phyloP scores from a whole-genome alignment of 768 basidiomycete genomes.

The Sistotremastrum suecicum region DNA sequence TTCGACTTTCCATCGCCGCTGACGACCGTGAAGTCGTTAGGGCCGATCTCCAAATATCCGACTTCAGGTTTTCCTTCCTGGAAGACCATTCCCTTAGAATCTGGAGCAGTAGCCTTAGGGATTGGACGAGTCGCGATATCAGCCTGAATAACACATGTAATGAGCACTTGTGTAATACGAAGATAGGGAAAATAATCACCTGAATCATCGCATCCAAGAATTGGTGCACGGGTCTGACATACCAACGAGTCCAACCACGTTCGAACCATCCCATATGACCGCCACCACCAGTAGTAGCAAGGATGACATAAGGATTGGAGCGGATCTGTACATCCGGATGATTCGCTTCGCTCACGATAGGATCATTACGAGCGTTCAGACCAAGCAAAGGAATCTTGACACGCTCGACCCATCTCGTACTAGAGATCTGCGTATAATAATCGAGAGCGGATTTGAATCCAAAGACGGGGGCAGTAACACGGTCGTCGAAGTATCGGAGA shows the following conservation, averaged over 20 bases:
- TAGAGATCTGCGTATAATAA: slow-evolving; percentile 10
- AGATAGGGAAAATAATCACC: slow-evolving; percentile 3
- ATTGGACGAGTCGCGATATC: slow-evolving; percentile 1
- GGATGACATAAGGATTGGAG: slow-evolving; percentile 8
- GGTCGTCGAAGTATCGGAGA: slow-evolving; percentile 7
- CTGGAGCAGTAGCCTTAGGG: background rate
- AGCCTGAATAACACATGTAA: slow-evolving; percentile 3
- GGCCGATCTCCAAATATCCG: slow-evolving; percentile 7
- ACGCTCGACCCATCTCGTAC: slow-evolving; percentile 2
- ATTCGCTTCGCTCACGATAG: slow-evolving; percentile 5
- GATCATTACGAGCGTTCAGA: slow-evolving; percentile 12
- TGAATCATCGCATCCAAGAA: slow-evolving; percentile 11
- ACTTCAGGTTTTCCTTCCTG: slow-evolving; percentile 9
- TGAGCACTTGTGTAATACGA: background rate
- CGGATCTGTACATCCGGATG: slow-evolving; percentile 7
- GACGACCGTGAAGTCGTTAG: slow-evolving; percentile 5
- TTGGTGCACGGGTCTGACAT: slow-evolving; percentile 10
- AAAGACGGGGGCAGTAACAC: slow-evolving; percentile 7
- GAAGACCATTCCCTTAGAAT: slow-evolving; percentile 1
- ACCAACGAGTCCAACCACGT: slow-evolving; percentile 9
- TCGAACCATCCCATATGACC: slow-evolving; percentile 16
- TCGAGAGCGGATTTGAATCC: slow-evolving; percentile 8
- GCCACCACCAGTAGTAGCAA: slow-evolving; percentile 10
- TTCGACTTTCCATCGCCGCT: slow-evolving; percentile 9
- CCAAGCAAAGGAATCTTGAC: slow-evolving; percentile 10